Evolutionary conservation across 2,329 filamentous ascomycete genomes (phyloP), one percentile per base, ranked within the genome.

Genomic region (Tolypocladium tundrense): DNA sequence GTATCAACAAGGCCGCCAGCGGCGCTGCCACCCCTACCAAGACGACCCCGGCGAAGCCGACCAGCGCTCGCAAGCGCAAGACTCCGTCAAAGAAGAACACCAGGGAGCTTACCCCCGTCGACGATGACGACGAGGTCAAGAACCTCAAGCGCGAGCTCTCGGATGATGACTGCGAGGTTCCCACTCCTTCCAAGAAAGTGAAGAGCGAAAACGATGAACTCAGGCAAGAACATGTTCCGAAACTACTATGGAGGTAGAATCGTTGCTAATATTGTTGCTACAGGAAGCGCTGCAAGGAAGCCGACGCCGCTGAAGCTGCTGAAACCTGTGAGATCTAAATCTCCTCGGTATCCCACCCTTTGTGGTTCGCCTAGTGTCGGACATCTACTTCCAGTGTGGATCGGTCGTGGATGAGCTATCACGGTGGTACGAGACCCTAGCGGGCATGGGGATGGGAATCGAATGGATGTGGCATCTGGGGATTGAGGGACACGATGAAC

Each of bases 1-100:
- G 57, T 9, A 61, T 69, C 24, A 51, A 66, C 39, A 64, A 62
- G 19, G 62, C 62, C 0, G 56, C 62, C 8, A 60, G 60, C 21
- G 58, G 56, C 9, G 31, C 58, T 19, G 55, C 54, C 24, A 27
- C 55, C 14, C 59, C 64, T 1, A 54, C 55, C 16, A 67, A 64
- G 56, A 33, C 61, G 45, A 53, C 37, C 21, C 45, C 55, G 16
- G 24, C 56, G 14, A 58, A 57, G 40, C 48, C 57, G 3, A 39
- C 54, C 21, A 54, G 54, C 63, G 14, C 50, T 57, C 65, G 67
- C 39, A 73, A 73, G 66, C 68, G 71, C 31, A 61, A 65, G 33
- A 58, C 66, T 0, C 58, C 66, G 0, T 61, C 58, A 31, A 70
- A 68, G 59, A 70, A 68, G 62, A 37, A 55, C 4, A 54, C 43